Conservation (phyloP, 345 rosid species). For the Populus pruinosa region DNA sequence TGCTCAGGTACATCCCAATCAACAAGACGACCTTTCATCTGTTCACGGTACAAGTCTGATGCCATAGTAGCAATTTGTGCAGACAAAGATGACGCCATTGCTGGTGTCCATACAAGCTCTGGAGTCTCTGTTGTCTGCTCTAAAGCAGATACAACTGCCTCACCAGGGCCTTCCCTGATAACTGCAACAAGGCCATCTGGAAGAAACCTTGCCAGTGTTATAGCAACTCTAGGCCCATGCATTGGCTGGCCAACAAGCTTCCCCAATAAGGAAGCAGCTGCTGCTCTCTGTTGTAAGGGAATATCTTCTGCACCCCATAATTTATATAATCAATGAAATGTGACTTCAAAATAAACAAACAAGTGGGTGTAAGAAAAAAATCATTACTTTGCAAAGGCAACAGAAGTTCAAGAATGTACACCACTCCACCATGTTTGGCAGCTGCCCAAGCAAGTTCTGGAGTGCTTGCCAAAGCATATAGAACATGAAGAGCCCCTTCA, state of each 20-base stretch:
- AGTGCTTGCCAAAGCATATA: conserved; percentile 97
- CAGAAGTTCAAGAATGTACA: conserved; percentile 93
- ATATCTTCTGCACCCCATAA: conserved; percentile 71
- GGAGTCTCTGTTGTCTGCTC: conserved; percentile 96
- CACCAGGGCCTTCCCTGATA: conserved; percentile 98
- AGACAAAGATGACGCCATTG: conserved; percentile 96
- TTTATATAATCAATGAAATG: conserved; percentile 22
- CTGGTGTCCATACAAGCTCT: conserved; percentile 99
- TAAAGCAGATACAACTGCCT: conserved; percentile 84
- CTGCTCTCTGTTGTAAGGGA: conserved; percentile 93
- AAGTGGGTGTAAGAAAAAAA: conserved; percentile 16
- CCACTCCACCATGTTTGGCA: conserved; percentile 98
- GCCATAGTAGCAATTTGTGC: conserved; percentile 97
- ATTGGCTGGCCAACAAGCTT: conserved; percentile 96
- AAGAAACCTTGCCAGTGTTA: conserved; percentile 90
- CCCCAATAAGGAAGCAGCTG: conserved; percentile 91
- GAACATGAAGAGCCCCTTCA: conserved; percentile 96
- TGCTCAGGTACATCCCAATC: conserved; percentile 99
- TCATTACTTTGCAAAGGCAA: conserved; percentile 79
- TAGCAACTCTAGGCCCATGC: conserved; percentile 99
- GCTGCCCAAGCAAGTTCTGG: conserved; percentile 99
- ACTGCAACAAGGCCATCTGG: conserved; percentile 95
- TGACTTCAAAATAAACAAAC: conserved; percentile 10
- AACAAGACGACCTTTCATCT: conserved; percentile 83
- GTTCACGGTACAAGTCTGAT: conserved; percentile 84